Evolutionary conservation across 1,284 basidiomycete genomes (phyloP), one percentile per base, ranked within the genome.

Genomic region (Malassezia globosa): DNA sequence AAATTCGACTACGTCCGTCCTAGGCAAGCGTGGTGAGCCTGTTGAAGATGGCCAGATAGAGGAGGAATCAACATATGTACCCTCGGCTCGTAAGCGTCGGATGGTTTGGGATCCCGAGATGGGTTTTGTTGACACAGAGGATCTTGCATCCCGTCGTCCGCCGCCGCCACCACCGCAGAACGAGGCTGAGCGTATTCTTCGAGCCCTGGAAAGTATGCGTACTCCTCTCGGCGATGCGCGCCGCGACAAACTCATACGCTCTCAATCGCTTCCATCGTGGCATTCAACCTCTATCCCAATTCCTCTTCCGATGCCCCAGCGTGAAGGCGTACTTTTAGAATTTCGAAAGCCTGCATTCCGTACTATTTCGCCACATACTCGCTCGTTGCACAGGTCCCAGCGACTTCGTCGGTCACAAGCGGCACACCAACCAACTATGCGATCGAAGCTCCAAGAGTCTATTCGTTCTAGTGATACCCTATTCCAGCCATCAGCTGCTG

Each of bases 161-260:
- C 57, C 47, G 26, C 51, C 56, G 14, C 64, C 72, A 1, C 48
- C 63, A 11, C 72, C 72, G 10, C 69, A 67, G 51, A 73, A 73
- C 49, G 72, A 73, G 46, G 72, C 72, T 2, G 72, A 73, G 48
- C 60, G 72, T n/a, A 65, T 73, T 11, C 55, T 73, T 27, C 64
- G 71, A 38, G 70, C 72, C 1, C 65, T 73, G 33, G 72, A 73
- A 40, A 66, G 63, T 11, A 58, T 73, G 58, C 54, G 69, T 16
- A 66, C 69, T 8, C 64, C 71, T 2, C 48, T 66, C 3, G 60
- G 61, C 19, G 56, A 66, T 31, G 60, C 66, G 13, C 55, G 53
- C 19, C 52, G 56, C 23, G 51, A 54, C 23, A 49, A 47, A 3
- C 25, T 48, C 23, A 39, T 49, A 10, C 46, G 43, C 7, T 58